Base-by-base conservation (phyloP, 805 yeast species). In the Candida tibetensis region DNA sequence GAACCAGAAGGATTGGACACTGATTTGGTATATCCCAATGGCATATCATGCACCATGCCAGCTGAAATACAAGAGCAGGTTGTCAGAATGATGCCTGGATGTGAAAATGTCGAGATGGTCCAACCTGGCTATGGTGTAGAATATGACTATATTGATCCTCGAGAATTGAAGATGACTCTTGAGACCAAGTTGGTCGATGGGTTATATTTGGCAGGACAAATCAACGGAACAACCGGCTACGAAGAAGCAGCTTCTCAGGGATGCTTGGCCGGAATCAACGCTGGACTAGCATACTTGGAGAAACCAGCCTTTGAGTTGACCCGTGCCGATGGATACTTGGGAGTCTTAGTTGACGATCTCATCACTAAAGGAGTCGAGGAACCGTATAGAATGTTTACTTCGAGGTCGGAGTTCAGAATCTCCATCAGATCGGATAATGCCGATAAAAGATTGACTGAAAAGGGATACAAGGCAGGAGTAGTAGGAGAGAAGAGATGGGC, bases 81-180 rank as follows among this genome's bases (percentile, higher is more conserved):
- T 72, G 74, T 93, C 38, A 69, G 72, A 41, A 66, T 87, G 67
- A 85, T 93, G 44, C 85, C 88, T 3, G 99, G 99, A 0, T 74
- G 95, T 34, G 95, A 87, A 51, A 79, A 85, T 47, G 96, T 85
- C 0, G 69, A 64, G n/a, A 87, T 93, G 85, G 57, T 83, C 9
- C 96, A 90, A 55, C 96, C 97, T 0, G 99, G 97, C 0, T 93
- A 93, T 57, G 99, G 99, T n/a, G 99, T 93, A 2, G 99, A 93
- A 60, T 93, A 93, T 57, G 99, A 93, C 55, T 93, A 87, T 57
- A 82, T 93, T 19, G 96, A 93, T 54, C 99, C 99, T 2, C 73
- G 95, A 46, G 96, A 90, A 53, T 69, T 93, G 39, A 72, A 72
- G 37, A 74, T 71, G 31, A 85, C 95, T 0, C 62, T 93, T 32